Evolutionary conservation across 768 basidiomycete species (phyloP), one percentile per base, ranked within the genome.

Genomic region (Lentinula sp.): DNA sequence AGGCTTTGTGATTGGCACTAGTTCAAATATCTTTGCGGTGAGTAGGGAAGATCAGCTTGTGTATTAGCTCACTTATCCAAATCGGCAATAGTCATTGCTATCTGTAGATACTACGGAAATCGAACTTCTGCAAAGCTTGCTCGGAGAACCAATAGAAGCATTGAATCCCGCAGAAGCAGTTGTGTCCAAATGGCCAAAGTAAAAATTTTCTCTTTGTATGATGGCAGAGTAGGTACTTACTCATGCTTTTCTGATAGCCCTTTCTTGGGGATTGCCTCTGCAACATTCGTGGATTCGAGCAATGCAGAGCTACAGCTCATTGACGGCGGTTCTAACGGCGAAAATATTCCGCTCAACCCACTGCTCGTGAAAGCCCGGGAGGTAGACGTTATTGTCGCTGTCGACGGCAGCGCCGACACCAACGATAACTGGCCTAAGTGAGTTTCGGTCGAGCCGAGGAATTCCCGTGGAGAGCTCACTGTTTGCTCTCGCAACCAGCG

Each of bases 351-450:
- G 0, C 75, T 88, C 28, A 84, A 83, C 18, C 87, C 88, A 1
- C 73, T 92, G 31, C 80, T 94, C 58, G 84, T 91, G 31, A 86
- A 83, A 52, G 79, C 82, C 1, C 80, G 93, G 53, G 77, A 69
- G 0, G 66, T 94, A 45, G 93, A 95, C 67, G 83, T 89, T 4
- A 83, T 95, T 65, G 76, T 95, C 15, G 89, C 88, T 0, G 74
- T 91, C 18, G 93, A 95, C 67, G 81, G 80, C 23, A 81, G 83
- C 64, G 74, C 83, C 0, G 86, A 89, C 64, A 79, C 81, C 59
- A 34, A 68, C 3, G 76, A 84, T 54, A 77, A 72, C 60, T 95
- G 86, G 83, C 86, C 86, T 61, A 87, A 92, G 88, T 86, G 67
- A 67, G 78, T 72, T 2, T n/a, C 9, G 28, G 28, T n/a, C 11